These are phyloP conservation scores for Penicillium tannophilum DNA, from an alignment of 495 filamentous ascomycete genomes.

Conservation along the genomic window DNA sequence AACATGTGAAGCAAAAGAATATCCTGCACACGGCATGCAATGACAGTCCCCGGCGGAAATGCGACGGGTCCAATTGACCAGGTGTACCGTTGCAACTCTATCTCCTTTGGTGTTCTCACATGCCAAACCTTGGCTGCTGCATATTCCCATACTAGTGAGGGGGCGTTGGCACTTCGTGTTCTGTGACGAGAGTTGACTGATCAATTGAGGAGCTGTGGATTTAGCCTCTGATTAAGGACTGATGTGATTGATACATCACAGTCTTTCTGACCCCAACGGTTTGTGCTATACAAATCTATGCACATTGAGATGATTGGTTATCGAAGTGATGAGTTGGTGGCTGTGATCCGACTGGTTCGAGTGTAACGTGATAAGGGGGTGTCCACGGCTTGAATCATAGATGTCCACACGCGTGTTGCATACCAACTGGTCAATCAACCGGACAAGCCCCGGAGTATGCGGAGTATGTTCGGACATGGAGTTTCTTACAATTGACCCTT, in stretches of 20 bases:
- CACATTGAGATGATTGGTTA: not conserved
- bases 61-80: conserved; percentile 1
- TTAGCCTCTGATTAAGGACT: not conserved
- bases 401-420: not conserved
- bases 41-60: not conserved
- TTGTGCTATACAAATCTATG: not conserved
- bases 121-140: not conserved
- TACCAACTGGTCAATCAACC: not conserved
- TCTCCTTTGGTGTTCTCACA: not conserved
- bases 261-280: not conserved
- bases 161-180: not conserved
- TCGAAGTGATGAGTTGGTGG: not conserved
- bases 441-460: not conserved
- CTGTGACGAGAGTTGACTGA: not conserved
- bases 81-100: not conserved
- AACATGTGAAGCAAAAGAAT: not conserved
- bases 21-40: not conserved
- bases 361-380: not conserved
- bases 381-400: no score
- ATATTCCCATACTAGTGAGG: not conserved
- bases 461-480: not conserved
- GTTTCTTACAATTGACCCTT: not conserved
- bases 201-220: not conserved
- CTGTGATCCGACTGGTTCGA: not conserved
- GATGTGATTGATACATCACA: not conserved